Percentiles rank a stretch among this genome's conserved stretches.
These are phyloP conservation scores for Fraxinus floribunda DNA, from an alignment of 305 asterid species.

Conservation along the genomic window DNA sequence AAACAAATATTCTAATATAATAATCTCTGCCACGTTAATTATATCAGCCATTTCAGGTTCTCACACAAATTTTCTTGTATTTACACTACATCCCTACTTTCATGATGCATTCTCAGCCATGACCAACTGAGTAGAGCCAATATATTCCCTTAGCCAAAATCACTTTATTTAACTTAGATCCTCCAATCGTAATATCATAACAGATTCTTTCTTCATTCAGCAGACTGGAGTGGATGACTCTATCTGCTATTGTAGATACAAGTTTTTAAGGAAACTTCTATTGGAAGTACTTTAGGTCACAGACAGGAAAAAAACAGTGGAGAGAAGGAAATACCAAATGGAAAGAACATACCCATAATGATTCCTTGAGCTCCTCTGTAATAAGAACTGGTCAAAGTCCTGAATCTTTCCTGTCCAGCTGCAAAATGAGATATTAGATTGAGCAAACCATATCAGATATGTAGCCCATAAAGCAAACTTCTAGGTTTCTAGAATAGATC, in stretches of 20 bases:
- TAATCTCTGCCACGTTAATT: background rate
- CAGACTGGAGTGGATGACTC: background rate
- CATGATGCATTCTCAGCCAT: background rate
- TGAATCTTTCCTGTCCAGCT: slow-evolving; percentile 64
- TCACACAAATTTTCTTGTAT: background rate
- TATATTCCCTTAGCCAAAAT: background rate
- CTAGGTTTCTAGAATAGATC: background rate
- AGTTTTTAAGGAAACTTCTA: background rate
- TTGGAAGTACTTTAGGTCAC: background rate
- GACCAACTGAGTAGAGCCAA: background rate
- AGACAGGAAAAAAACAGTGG: background rate
- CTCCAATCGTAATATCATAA: background rate
- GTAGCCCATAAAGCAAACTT: slow-evolving; percentile 12
- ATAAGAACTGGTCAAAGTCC: slow-evolving; percentile 52
- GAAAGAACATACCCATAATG: slow-evolving; percentile 43
- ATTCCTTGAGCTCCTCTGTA: slow-evolving; percentile 65
- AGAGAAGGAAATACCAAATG: background rate
- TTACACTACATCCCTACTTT: background rate
- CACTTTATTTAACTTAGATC: background rate
- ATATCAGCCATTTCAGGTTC: background rate
- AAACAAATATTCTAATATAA: background rate
- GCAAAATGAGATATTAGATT: slow-evolving; percentile 24
- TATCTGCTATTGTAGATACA: background rate
- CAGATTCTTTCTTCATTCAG: background rate
- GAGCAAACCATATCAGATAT: background rate